These are phyloP conservation scores for Vitis riparia DNA, from an alignment of 164 flowering plant genomes.

Conservation along the genomic window DNA sequence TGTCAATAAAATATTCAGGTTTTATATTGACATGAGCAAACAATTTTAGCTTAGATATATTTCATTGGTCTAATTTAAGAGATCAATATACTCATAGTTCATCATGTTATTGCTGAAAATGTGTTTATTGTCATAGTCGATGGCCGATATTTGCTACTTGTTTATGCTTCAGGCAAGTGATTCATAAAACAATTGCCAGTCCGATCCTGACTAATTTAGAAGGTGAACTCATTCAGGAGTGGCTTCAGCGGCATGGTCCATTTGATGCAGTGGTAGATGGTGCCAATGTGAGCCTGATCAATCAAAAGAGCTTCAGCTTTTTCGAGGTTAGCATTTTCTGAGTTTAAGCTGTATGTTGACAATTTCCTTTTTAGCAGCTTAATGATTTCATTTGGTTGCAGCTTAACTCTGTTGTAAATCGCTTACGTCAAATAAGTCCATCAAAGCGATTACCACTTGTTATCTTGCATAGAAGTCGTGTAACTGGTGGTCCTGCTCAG, in stretches of 20 bases:
- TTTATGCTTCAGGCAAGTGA: slow-evolving; percentile 11
- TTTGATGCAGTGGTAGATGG: slow-evolving; percentile 97
- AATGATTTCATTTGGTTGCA: slow-evolving; percentile 30
- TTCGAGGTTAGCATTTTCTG: slow-evolving; percentile 45
- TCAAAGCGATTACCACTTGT: slow-evolving; percentile 76
- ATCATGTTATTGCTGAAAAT: neutral
- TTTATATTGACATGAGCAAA: too few species aligned
- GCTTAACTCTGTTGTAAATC: slow-evolving; percentile 65
- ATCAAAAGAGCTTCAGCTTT: slow-evolving; percentile 51
- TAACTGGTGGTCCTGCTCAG: slow-evolving; percentile 61
- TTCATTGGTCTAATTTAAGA: neutral
- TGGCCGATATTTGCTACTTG: slow-evolving; percentile 8
- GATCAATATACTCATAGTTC: neutral
- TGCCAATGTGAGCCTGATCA: slow-evolving; percentile 73
- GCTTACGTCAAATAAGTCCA: slow-evolving; percentile 54
- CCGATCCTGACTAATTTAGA: slow-evolving; percentile 20
- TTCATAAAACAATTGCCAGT: slow-evolving; percentile 8
- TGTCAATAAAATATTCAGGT: neutral
- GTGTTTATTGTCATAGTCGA: neutral
- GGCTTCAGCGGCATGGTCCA: slow-evolving; percentile 86
- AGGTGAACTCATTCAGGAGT: slow-evolving; percentile 59
- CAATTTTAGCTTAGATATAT: neutral
- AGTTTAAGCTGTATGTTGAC: neutral
- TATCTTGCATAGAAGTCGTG: slow-evolving; percentile 70
- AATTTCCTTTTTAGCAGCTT: neutral